Evolutionary conservation across 2,329 filamentous ascomycete genomes (phyloP), one percentile per base, ranked within the genome.

Genomic region (Diaporthe batatas): DNA sequence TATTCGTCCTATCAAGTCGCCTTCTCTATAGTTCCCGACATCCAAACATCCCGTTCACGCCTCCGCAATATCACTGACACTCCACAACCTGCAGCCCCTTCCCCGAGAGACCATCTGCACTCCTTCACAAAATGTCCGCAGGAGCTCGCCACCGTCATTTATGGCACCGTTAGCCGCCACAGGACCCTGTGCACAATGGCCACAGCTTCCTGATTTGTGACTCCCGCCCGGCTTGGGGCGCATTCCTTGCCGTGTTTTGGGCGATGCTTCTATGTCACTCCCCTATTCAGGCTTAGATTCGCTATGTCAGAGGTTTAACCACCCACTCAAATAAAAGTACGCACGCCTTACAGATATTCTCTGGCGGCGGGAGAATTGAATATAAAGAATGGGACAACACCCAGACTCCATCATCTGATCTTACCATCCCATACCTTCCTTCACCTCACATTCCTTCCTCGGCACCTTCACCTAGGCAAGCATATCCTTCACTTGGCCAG

Each of bases 391-490:
- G 32, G 32, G 10, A 53, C 29, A 3, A 36, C 32, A 39, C 32
- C 47, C 25, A 8, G 7, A 1, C 21, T 6, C 7, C 2, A 0
- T 2, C 6, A 0, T 3, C 2, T 3, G 6, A 1, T 14, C 7
- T 18, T 18, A 18, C 21, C 3, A 4, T 29, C 18, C 16, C 47
- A 67, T 53, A 32, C 32, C 18, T 67, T 47, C 39, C n/a, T 39
- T 12, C 62, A 67, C 44, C 21, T 23, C 29, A 65, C 62, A 36
- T 12, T 65, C 62, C 18, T 51, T 51, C 32, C 36, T 29, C n/a
- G 62, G 29, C 44, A 36, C 18, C n/a, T 34, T 65, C 42, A 51
- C 21, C 10, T n/a, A 36, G 62, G 62, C 44, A 65, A 25, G 62
- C 23, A 10, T 39, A n/a, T 11, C 25, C 32, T 6, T 18, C 25